Evolutionary conservation across 805 yeast species (phyloP).

Genomic region (Lipomyces starkeyi): DNA sequence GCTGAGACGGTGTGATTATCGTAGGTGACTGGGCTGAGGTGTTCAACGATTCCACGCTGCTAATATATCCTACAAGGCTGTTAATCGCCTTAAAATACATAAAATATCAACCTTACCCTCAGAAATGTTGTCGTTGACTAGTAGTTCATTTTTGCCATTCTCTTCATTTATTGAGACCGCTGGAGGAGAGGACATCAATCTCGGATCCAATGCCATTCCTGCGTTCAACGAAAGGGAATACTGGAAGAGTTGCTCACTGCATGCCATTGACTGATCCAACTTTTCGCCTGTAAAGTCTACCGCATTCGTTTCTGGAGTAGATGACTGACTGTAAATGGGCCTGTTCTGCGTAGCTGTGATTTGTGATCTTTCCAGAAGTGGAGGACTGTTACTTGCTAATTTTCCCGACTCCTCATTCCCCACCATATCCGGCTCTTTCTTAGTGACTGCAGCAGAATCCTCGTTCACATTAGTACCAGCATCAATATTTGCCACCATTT

Average conservation of each 20-base stretch:
- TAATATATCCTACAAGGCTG: constrained; percentile 3
- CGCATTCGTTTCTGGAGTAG: not conserved
- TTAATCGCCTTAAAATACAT: not conserved
- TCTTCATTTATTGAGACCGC: not conserved
- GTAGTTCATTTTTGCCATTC: not conserved
- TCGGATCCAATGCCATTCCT: constrained; percentile 20
- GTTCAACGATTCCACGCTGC: constrained; percentile 9
- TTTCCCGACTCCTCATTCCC: not conserved
- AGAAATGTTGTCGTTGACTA: not conserved
- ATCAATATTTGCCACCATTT: not conserved
- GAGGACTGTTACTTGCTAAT: not conserved
- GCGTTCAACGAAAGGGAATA: constrained; percentile 11
- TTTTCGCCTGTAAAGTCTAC: too few relatives aligned
- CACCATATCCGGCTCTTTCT: not conserved
- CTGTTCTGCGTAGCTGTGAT: not conserved
- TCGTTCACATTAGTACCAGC: not conserved
- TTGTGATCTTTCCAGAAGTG: not conserved
- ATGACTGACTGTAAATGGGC: not conserved
- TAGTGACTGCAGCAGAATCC: not conserved
- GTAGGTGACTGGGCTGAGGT: not conserved
- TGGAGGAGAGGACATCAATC: constrained; percentile 29
- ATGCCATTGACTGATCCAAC: constrained; percentile 8
- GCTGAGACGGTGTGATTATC: not conserved
- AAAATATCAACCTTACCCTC: constrained; percentile 7
- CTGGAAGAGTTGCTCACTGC: constrained; percentile 18